Evolutionary conservation across 2,329 filamentous ascomycete species (phyloP).

Genomic region (Epicoccum nigrum): DNA sequence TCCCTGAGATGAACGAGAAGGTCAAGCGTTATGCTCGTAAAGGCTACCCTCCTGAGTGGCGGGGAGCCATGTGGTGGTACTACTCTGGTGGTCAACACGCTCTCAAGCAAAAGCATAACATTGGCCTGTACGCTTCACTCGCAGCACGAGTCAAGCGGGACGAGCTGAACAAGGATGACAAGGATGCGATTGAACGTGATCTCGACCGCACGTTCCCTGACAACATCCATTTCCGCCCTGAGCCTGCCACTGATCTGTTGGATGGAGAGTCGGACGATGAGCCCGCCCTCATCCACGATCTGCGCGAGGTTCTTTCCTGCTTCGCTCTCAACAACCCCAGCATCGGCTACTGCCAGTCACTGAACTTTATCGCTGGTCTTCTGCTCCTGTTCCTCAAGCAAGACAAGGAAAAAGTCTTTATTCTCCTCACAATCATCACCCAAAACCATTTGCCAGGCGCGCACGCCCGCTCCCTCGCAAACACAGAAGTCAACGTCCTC

Average conservation of each 20-base stretch:
- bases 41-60: conserved; percentile 90
- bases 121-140: conserved; percentile 75
- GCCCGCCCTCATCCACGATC: conserved; percentile 77
- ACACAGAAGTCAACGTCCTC: conserved; percentile 90
- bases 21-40: conserved; percentile 91
- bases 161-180: conserved; percentile 71
- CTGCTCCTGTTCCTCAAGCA: conserved; percentile 80
- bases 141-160: conserved; percentile 69
- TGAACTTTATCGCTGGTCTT: conserved; percentile 92
- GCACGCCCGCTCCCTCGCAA: conserved; percentile 87
- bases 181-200: conserved; percentile 92
- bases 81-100: conserved; percentile 88
- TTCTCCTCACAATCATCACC: conserved; percentile 92
- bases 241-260: conserved; percentile 41
- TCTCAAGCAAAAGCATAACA: conserved; percentile 69
- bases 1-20: conserved; percentile 80
- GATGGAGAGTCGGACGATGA: conserved; percentile 57
- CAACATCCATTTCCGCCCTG: conserved; percentile 85
- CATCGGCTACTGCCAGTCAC: conserved; percentile 93
- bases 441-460: conserved; percentile 87
- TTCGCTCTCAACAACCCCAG: conserved; percentile 90
- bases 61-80: conserved; percentile 96
- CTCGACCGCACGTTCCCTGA: conserved; percentile 94
- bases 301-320: conserved; percentile 84
- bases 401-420: conserved; percentile 90